Base-by-base conservation (phyloP, 2,329 filamentous ascomycete genomes). In the Aspergillus sp. region DNA sequence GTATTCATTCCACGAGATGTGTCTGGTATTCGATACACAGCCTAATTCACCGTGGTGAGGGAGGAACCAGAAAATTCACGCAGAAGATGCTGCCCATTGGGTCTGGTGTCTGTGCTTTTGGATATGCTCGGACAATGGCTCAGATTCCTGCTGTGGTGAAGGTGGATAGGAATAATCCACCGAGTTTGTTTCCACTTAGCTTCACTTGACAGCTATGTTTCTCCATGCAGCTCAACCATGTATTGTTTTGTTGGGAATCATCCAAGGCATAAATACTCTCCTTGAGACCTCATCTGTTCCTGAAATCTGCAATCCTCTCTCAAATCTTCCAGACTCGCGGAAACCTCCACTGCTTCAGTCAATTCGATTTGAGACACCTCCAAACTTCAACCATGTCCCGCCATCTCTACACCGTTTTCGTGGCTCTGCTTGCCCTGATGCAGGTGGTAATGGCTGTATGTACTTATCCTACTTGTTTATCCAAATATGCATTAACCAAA, bases 101-200 rank as follows among this genome's bases (percentile, higher is more conserved):
- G 24, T 24, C 24, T 24, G 24, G 24, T 24, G 7, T 24, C 24
- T 24, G 7, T 24, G 24, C 5, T 24, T 24, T 24, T 1, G 19
- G 51, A 0, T 83, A 82, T 59, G 77, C 80, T 0, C 52, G 54
- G 1, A 68, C 70, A 0, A 83, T 86, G 75, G 83, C 79, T 0
- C 74, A 80, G 4, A 73, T 77, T 0, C 72, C 85, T 0, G 82
- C 83, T 0, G 70, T 80, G 3, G 68, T 85, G 51, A 60, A 69
- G 11, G 64, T 83, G 0, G 82, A 86, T 60, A 82, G 76, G 0
- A 80, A 79, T 39, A 82, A 84, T 30, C 27, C 46, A 74, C 86
- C 2, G 81, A 86, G 49, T 85, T 84, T 61, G 83, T 4, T 20
- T 20, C 20, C 86, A 0, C 74, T 86, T 2, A 9, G 27, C 27